Percentiles rank a stretch among this genome's conserved stretches.
These are phyloP conservation scores for Neocucurbitaria cava DNA, from an alignment of 2,329 filamentous ascomycete species.

Conservation along the genomic window DNA sequence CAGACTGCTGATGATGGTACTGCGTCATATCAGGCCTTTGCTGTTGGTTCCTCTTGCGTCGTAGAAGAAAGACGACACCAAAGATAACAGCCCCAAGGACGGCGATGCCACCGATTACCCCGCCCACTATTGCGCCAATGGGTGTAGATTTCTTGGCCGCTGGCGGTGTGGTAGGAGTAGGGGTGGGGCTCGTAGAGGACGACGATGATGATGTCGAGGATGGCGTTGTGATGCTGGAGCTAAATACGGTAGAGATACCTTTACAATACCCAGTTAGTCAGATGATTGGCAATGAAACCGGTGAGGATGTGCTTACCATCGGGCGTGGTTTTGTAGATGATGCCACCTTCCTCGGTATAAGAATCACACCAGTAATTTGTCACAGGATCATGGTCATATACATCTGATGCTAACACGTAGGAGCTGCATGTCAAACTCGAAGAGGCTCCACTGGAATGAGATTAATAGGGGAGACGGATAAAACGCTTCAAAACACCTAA, in stretches of 20 bases:
- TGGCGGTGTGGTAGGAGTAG: background rate
- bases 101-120: slow-evolving; percentile 25
- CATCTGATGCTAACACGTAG: slow-evolving; percentile 12
- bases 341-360: slow-evolving; percentile 8
- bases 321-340: slow-evolving; percentile 14
- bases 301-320: slow-evolving; percentile 1
- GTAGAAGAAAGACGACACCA: slow-evolving; percentile 16
- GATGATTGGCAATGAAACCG: background rate
- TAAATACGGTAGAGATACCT: background rate
- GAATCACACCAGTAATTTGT: slow-evolving; percentile 23
- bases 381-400: slow-evolving; percentile 12
- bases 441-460: background rate
- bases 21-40: slow-evolving; percentile 3
- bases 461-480: too few relatives aligned
- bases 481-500: too few relatives aligned
- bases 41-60: slow-evolving; percentile 11
- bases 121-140: slow-evolving; percentile 27
- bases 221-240: background rate
- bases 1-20: slow-evolving; percentile 13
- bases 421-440: slow-evolving; percentile 13
- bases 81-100: slow-evolving; percentile 18
- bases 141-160: slow-evolving; percentile 3
- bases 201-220: slow-evolving; percentile 2
- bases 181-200: background rate
- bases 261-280: too few relatives aligned